Evolutionary conservation across 2,329 filamentous ascomycete species (phyloP).

Genomic region (Raffaelea ambrosiae): DNA sequence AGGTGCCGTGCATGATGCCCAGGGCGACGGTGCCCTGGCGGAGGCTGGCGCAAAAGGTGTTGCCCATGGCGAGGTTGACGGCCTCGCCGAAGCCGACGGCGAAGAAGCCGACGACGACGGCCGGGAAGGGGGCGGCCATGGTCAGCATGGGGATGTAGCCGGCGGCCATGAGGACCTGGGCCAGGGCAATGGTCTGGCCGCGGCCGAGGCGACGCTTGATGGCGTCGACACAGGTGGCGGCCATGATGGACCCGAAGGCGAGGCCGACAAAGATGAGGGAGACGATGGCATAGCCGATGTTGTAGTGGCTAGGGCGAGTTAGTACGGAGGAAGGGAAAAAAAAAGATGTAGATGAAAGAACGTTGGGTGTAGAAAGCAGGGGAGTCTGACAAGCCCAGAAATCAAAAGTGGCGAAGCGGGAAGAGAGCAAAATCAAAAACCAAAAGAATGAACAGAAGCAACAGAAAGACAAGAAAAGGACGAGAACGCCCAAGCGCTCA

Average conservation of each 20-base stretch:
- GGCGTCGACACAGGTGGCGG: conserved; percentile 60
- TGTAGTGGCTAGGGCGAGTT: conserved; percentile 44
- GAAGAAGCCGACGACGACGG: conserved; percentile 61
- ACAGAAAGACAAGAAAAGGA: not conserved
- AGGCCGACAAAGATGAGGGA: conserved; percentile 77
- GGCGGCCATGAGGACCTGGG: conserved; percentile 45
- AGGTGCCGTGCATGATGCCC: conserved; percentile 59
- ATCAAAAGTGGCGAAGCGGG: not conserved
- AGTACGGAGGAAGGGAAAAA: not conserved
- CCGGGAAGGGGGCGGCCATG: conserved; percentile 59
- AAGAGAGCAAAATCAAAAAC: not conserved
- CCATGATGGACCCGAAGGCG: conserved; percentile 66
- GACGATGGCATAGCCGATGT: conserved; percentile 68
- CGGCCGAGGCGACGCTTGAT: conserved; percentile 57
- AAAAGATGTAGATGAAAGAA: not conserved
- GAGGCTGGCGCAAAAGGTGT: conserved; percentile 33
- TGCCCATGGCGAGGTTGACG: conserved; percentile 46
- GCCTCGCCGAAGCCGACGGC: conserved; percentile 53
- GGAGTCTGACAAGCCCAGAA: not conserved
- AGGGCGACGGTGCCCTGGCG: conserved; percentile 45
- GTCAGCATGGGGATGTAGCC: conserved; percentile 59
- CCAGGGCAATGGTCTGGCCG: conserved; percentile 52
- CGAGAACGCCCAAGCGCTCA: not conserved
- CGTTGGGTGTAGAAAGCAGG: conserved; percentile 8
- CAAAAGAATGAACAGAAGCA: not conserved